A percentile compares a stretch with the other conserved stretches of the same genome.
Conservation (phyloP, 345 rosid genomes). For the Citrus trifoliata region DNA sequence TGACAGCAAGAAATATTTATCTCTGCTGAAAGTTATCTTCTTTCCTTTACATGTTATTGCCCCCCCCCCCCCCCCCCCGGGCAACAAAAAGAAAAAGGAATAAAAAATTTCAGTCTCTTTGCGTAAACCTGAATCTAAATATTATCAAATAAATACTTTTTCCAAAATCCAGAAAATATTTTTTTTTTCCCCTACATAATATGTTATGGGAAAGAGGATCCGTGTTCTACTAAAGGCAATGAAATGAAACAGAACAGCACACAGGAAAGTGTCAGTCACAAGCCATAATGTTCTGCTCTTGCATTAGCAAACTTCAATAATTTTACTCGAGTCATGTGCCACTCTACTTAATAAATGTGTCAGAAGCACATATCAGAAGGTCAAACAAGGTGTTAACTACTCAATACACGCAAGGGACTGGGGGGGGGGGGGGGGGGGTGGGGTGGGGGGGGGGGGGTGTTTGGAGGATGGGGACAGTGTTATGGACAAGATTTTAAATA, state of each 20-base stretch:
- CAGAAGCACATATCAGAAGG: background rate
- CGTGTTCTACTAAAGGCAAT: background rate
- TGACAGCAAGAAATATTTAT: background rate
- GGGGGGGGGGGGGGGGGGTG: no score
- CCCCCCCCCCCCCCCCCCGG: no score
- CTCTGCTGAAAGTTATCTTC: background rate
- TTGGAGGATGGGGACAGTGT: no score
- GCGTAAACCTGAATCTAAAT: background rate
- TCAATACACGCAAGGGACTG: background rate
- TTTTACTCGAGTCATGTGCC: background rate
- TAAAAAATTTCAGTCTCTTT: background rate
- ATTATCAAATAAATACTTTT: background rate
- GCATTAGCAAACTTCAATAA: background rate
- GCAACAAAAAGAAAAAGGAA: no score
- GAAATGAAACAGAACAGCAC: background rate
- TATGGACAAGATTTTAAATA: background rate
- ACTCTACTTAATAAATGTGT: background rate
- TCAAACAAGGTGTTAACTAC: background rate
- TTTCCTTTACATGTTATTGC: background rate
- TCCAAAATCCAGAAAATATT: background rate
- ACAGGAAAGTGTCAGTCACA: background rate
- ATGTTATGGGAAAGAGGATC: background rate
- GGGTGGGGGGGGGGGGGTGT: background rate
- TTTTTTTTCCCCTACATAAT: background rate
- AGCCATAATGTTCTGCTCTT: background rate